Percentiles rank a stretch among this genome's conserved stretches.
Conservation (phyloP, 176 grass and related monocot genomes). For the Raddia guianensis region DNA sequence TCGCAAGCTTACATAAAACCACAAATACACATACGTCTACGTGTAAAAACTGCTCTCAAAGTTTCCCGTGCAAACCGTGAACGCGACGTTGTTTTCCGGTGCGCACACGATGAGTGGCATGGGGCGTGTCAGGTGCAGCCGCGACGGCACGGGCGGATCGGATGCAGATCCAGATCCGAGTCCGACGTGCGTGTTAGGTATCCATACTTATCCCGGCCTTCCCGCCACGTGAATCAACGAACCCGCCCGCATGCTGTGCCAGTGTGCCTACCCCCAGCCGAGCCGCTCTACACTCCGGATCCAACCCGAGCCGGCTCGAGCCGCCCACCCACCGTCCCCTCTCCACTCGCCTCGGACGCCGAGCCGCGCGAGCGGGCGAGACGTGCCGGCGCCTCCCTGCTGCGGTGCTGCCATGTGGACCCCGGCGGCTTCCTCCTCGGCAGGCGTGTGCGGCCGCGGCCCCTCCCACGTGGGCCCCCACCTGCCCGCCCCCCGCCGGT, state of each 20-base stretch:
- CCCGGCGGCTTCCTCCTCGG: not conserved
- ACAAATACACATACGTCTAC: no score
- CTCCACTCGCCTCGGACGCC: not conserved
- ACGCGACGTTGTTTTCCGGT: not conserved
- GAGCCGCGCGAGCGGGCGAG: conserved; percentile 8
- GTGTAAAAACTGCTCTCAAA: no score
- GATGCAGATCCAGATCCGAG: conserved; percentile 11
- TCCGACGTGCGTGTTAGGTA: conserved; percentile 25
- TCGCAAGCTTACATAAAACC: no score
- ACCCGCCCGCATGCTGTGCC: not conserved
- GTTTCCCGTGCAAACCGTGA: no score
- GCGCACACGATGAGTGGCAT: not conserved
- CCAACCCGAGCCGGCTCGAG: not conserved
- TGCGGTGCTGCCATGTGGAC: not conserved
- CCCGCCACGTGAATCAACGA: not conserved
- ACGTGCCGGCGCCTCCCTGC: not conserved
- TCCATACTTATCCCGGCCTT: not conserved
- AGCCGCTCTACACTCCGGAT: no score
- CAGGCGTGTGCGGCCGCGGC: not conserved
- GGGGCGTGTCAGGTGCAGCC: not conserved
- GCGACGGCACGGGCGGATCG: not conserved
- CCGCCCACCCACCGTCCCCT: not conserved
- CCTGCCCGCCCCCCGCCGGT: not conserved
- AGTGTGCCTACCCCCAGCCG: not conserved
- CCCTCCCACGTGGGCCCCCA: not conserved